Conservation (phyloP, 2,329 filamentous ascomycete genomes). For the Trematosphaeria pertusa region DNA sequence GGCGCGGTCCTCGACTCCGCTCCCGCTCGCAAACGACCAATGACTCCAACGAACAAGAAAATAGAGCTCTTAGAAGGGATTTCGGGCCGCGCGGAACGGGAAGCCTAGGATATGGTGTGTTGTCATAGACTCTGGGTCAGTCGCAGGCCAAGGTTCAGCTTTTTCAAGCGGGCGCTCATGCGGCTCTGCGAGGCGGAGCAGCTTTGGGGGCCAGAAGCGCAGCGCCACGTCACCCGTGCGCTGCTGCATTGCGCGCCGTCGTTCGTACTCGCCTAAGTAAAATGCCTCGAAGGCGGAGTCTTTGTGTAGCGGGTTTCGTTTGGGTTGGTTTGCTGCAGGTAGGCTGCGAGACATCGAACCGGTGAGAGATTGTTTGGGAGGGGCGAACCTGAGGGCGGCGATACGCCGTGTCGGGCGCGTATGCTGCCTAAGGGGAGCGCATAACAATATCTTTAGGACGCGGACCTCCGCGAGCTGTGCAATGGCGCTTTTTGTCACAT, state of each 20-base stretch:
- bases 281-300: constrained; percentile 5
- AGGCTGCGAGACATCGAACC: not conserved
- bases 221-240: constrained; percentile 27
- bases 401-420: too few species aligned
- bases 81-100: not conserved
- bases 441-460: too few species aligned
- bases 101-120: constrained; percentile 7
- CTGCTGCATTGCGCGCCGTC: too few species aligned
- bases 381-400: too few species aligned
- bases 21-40: not conserved
- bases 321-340: not conserved
- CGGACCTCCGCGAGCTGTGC: too few species aligned
- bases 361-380: too few species aligned
- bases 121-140: too few species aligned
- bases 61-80: not conserved
- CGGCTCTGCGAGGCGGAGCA: constrained; percentile 24
- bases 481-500: too few species aligned
- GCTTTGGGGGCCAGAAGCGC: constrained; percentile 16
- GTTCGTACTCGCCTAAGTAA: constrained; percentile 7
- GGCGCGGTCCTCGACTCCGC: not conserved
- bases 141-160: constrained; percentile 2
- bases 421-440: too few species aligned
- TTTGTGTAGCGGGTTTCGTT: not conserved
- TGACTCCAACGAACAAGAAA: too few species aligned
- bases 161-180: constrained; percentile 17